Evolutionary conservation across 2,329 filamentous ascomycete genomes (phyloP), one percentile per base, ranked within the genome.

Genomic region (Epichloe sylvatica): DNA sequence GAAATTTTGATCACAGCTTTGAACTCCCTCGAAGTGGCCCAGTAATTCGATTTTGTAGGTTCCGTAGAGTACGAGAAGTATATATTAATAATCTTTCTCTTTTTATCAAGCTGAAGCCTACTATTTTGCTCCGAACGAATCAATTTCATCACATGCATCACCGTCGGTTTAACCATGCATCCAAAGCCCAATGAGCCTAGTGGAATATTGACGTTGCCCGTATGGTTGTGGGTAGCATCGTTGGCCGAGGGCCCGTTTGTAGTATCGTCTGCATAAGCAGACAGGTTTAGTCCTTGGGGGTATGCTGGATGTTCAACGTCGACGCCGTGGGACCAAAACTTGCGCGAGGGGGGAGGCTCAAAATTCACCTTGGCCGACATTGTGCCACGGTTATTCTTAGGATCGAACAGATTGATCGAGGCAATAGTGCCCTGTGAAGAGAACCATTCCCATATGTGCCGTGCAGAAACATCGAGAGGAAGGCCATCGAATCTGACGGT

Each of bases 131-230:
- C 8, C 2, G 50, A 46, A 2, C 50, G 23, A n/a, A 64, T 35
- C 1, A 57, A 55, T 47, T 74, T 74, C 72, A 86, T 77, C 8
- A 71, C 63, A 60, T 81, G 75, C 72, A 89, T 79, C 0, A 69
- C 68, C 3, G 65, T 67, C 4, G 76, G 71, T 1, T 71, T 64
- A 1, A 73, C 56, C 65, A 80, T 71, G 39, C 79, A 68, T 0
- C 86, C 84, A 55, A 89, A 83, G 17, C 79, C 73, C 2, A 89
- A 58, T 0, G 65, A 67, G 1, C 60, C 56, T 3, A 75, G 68
- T 1, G 62, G 57, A 2, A 80, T 54, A 15, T 59, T 68, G 62
- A 76, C 64, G 19, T 59, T 59, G 21, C 59, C 52, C 1, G 1
- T 13, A 12, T 9, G 19, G 9, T 33, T 34, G 13, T 40, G 37